Evolutionary conservation across 2,329 filamentous ascomycete species (phyloP).

Genomic region (Pseudocercospora fuligena): DNA sequence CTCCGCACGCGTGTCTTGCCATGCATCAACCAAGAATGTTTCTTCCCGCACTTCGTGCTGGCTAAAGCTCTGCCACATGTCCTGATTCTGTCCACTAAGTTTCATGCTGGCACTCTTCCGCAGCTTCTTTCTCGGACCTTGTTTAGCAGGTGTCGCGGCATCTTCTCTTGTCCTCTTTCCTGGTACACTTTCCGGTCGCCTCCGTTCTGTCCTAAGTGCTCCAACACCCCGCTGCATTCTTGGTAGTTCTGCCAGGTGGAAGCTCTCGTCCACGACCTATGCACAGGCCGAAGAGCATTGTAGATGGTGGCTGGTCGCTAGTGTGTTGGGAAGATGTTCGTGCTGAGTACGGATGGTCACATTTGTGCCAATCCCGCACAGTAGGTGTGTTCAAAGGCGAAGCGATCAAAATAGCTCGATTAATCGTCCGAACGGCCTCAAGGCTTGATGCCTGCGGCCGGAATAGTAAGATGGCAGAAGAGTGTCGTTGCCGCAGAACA

Average conservation of each 20-base stretch:
- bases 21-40: slow-evolving; percentile 31
- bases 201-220: slow-evolving; percentile 60
- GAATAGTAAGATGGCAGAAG: too few relatives aligned
- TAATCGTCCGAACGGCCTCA: too few relatives aligned
- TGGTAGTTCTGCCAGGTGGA: slow-evolving; percentile 77
- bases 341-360: too few relatives aligned
- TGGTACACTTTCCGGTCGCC: slow-evolving; percentile 44
- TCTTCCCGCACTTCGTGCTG: slow-evolving; percentile 37
- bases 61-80: slow-evolving; percentile 90
- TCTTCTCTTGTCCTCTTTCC: slow-evolving; percentile 64
- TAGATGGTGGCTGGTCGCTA: too few relatives aligned
- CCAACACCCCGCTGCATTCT: slow-evolving; percentile 73
- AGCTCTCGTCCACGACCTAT: slow-evolving; percentile 85
- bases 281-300: too few relatives aligned
- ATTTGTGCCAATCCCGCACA: too few relatives aligned
- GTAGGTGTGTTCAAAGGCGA: too few relatives aligned
- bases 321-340: too few relatives aligned
- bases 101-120: slow-evolving; percentile 86
- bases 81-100: slow-evolving; percentile 76
- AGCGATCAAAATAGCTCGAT: too few relatives aligned
- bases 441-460: too few relatives aligned
- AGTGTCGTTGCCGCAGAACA: too few relatives aligned
- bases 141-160: slow-evolving; percentile 17
- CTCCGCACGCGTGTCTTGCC: slow-evolving; percentile 27
- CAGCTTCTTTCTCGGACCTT: slow-evolving; percentile 73